phyloP scores from a whole-genome alignment of 2,329 filamentous ascomycete species.

The Furcasterigmium sp. region DNA sequence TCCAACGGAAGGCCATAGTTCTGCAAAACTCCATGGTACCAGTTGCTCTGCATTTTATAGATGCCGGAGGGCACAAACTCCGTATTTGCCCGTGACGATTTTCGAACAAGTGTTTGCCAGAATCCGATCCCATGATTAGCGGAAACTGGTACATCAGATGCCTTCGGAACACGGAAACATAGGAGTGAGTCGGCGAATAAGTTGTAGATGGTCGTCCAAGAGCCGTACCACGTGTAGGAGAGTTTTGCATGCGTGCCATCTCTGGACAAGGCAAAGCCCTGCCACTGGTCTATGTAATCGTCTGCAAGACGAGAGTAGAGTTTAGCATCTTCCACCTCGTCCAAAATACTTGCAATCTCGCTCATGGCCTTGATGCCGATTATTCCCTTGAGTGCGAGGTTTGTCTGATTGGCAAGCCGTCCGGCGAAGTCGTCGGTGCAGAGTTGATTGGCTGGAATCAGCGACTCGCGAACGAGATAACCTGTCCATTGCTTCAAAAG shows the following conservation, averaged over 20 bases:
- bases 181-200: conserved; percentile 71
- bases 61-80: conserved; percentile 68
- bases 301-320: conserved; percentile 60
- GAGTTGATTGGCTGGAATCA: conserved; percentile 67
- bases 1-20: conserved; percentile 80
- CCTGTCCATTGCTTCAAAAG: conserved; percentile 75
- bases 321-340: conserved; percentile 50
- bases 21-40: conserved; percentile 76
- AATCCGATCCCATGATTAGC: too few species aligned
- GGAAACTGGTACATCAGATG: too few species aligned
- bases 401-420: conserved; percentile 68
- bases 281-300: conserved; percentile 66
- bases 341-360: conserved; percentile 57
- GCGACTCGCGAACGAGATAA: conserved; percentile 64
- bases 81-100: conserved; percentile 15
- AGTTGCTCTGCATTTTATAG: conserved; percentile 74
- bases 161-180: conserved; percentile 63
- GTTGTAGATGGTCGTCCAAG: conserved; percentile 78
- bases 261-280: conserved; percentile 62
- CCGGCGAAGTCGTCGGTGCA: conserved; percentile 77
- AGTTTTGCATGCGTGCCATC: conserved; percentile 71
- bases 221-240: conserved; percentile 75
- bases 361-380: conserved; percentile 76
- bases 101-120: conserved; percentile 12
- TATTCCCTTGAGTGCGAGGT: conserved; percentile 71